These are phyloP conservation scores for Limonium bicolor DNA, from an alignment of 148 eudicot species.

Conservation along the genomic window DNA sequence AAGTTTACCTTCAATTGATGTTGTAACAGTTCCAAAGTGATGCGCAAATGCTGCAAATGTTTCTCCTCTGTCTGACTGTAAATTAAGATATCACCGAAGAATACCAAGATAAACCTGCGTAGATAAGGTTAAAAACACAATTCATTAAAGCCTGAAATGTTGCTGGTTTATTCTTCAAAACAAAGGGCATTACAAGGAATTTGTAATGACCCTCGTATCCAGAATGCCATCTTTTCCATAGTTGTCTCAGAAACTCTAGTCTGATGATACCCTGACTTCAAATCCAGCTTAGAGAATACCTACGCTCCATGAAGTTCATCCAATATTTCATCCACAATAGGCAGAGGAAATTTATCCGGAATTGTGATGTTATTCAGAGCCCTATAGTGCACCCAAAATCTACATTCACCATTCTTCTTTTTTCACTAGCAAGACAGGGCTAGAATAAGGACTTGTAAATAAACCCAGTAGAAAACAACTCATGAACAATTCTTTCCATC, in stretches of 20 bases:
- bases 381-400: too few species aligned
- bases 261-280: not conserved
- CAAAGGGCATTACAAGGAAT: not conserved
- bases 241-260: not conserved
- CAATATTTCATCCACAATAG: not conserved
- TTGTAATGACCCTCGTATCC: not conserved
- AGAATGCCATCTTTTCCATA: too few species aligned
- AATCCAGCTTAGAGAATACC: not conserved
- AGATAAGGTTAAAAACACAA: not conserved
- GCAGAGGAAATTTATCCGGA: not conserved
- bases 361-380: not conserved
- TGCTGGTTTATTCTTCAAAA: not conserved
- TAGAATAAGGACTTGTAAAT: too few species aligned
- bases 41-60: too few species aligned
- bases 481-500: too few species aligned
- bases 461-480: too few species aligned
- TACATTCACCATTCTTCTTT: too few species aligned
- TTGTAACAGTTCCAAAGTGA: too few species aligned
- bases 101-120: not conserved
- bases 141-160: not conserved
- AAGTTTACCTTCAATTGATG: too few species aligned
- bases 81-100: not conserved
- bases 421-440: too few species aligned
- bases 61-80: not conserved
- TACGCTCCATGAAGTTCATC: not conserved